Conservation (phyloP, 495 filamentous ascomycete genomes). For the Aspergillus panamensis region DNA sequence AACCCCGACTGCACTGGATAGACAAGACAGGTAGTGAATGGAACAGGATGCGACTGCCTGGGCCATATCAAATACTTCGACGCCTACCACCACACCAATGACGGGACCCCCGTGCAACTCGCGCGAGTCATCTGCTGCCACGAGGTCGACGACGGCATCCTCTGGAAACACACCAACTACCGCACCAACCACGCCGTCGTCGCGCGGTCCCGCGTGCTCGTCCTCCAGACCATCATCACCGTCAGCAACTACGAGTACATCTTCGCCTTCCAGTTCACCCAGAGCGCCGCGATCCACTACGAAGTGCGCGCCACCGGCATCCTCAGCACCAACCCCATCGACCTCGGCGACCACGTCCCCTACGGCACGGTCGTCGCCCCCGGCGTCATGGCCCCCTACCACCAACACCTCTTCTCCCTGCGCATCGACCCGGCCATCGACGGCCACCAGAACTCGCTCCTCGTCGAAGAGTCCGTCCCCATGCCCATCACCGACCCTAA, state of each 20-base stretch:
- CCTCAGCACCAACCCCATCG: conserved; percentile 73
- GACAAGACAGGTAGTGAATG: neutral
- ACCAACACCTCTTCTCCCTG: conserved; percentile 88
- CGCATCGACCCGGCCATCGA: conserved; percentile 81
- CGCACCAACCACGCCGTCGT: conserved; percentile 57
- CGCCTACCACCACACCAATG: conserved; percentile 48
- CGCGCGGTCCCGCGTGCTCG: conserved; percentile 52
- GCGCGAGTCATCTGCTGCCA: conserved; percentile 62
- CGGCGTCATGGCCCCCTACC: conserved; percentile 71
- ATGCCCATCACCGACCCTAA: conserved; percentile 57
- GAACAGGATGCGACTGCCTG: conserved; percentile 57
- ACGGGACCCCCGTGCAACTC: conserved; percentile 49
- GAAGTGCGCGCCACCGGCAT: conserved; percentile 88
- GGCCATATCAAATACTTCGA: conserved; percentile 63
- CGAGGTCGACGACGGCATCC: conserved; percentile 64
- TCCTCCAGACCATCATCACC: conserved; percentile 73
- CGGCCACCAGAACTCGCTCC: conserved; percentile 63
- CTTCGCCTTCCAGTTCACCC: conserved; percentile 78
- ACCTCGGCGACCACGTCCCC: conserved; percentile 46
- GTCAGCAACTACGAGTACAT: conserved; percentile 87
- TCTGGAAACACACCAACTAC: conserved; percentile 70
- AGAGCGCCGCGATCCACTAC: conserved; percentile 71
- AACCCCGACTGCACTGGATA: too few relatives aligned
- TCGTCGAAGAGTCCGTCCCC: conserved; percentile 65
- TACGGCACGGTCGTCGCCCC: conserved; percentile 85